Base-by-base conservation (phyloP, 495 filamentous ascomycete species). In the Podospora tetraspora region DNA sequence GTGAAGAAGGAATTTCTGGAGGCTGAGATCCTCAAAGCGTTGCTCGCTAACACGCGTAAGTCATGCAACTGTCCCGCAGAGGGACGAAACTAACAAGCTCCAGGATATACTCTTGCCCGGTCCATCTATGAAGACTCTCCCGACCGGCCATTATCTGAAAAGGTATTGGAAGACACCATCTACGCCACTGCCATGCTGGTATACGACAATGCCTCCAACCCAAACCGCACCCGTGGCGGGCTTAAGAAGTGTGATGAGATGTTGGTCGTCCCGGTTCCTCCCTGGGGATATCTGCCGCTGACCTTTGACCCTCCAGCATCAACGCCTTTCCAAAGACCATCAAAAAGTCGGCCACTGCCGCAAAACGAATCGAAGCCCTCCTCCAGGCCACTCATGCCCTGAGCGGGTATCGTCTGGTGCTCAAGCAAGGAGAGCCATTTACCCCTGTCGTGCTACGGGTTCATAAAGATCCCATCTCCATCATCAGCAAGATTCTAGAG, bases 381-480 rank as follows among this genome's bases (percentile, higher is more conserved):
- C 82, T 97, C n/a, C 82, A 84, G 57, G 93, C 95, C 21, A 96
- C 96, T 0, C 93, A 99, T 76, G 83, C 88, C 8, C 82, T 98
- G 43, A 94, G 93, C 37, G 90, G 91, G 70, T 98, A 97, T 79
- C 91, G 91, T 5, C 84, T 99, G 8, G 94, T 90, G 0, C 82
- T 98, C 9, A 93, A 96, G 71, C 93, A 96, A 75, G 93, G 93
- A 56, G 90, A 96, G 68, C 93, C 93, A 0, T 97, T 98, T 70
- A 91, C 91, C 34, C 95, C 95, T 1, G 92, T 97, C 63, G 91
- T 90, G 71, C 89, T 99, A 43, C 90, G 95, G 7, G 91, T 94
- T 3, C 92, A 94, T 72, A 75, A 85, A 4, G 94, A 99, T 75
- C 96, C 95, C 1, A 82, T 97, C 32, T 90, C 89, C 1, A 86